phyloP scores from a whole-genome alignment of 108 stramenopile species.

The Cylindrotheca closterium region DNA sequence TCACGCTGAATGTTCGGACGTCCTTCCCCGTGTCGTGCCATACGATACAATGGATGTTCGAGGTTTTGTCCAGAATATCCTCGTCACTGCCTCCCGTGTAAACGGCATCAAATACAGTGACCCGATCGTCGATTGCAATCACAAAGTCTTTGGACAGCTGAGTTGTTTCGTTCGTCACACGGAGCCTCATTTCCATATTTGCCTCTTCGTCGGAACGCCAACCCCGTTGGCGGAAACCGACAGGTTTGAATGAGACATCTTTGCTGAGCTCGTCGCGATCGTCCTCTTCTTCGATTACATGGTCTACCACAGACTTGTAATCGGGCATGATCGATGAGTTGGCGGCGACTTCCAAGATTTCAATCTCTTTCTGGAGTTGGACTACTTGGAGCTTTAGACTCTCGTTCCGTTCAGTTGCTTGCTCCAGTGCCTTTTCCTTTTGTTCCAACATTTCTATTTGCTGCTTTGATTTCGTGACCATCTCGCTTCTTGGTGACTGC shows the following conservation, averaged over 20 bases:
- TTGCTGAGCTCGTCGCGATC: not conserved
- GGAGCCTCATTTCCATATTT: constrained; percentile 12
- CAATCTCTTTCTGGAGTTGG: not conserved
- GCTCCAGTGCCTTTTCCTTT: not conserved
- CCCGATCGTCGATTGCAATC: constrained; percentile 23
- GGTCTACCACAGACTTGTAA: not conserved
- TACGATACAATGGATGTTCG: constrained; percentile 27
- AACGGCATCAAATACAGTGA: constrained; percentile 27
- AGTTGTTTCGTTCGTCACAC: constrained; percentile 23
- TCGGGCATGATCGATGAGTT: not conserved
- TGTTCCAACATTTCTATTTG: not conserved
- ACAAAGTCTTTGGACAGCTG: constrained; percentile 29
- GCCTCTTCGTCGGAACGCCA: not conserved
- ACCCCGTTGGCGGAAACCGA: not conserved
- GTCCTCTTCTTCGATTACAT: not conserved
- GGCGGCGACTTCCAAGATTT: not conserved
- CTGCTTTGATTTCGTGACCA: not conserved
- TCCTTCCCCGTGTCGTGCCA: constrained; percentile 28
- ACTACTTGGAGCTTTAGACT: not conserved
- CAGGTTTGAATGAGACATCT: not conserved
- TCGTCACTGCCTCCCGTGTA: constrained; percentile 11
- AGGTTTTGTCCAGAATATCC: constrained; percentile 16
- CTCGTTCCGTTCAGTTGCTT: not conserved
- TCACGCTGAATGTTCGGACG: constrained; percentile 19
- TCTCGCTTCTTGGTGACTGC: not conserved